Percentiles rank a stretch among this genome's conserved stretches.
phyloP scores from a whole-genome alignment of 129 eudicot genomes.

The Lactuca saligna region DNA sequence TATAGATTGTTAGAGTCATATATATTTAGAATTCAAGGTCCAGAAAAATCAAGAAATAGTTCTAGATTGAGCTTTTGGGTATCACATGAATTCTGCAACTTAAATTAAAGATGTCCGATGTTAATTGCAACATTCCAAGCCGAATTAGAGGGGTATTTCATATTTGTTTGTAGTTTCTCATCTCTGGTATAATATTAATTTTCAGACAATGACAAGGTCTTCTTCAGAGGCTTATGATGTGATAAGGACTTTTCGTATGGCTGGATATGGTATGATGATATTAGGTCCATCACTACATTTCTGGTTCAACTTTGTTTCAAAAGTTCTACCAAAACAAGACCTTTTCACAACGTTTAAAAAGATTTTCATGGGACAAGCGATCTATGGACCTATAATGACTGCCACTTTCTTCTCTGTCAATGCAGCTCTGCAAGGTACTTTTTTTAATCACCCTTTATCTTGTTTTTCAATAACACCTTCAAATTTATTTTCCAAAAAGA shows the following conservation, averaged over 20 bases:
- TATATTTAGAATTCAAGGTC: background rate
- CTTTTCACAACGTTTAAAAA: constrained; percentile 59
- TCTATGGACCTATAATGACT: constrained; percentile 77
- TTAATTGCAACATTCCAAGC: too few species aligned
- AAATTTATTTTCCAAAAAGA: too few species aligned
- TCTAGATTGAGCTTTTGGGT: too few species aligned
- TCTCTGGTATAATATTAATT: background rate
- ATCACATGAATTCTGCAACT: too few species aligned
- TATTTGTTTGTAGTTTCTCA: too few species aligned
- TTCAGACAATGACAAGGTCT: constrained; percentile 51
- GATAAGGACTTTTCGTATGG: constrained; percentile 80
- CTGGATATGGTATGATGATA: constrained; percentile 74
- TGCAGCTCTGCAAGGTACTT: constrained; percentile 82
- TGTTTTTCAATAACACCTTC: background rate
- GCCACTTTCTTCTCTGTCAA: constrained; percentile 71
- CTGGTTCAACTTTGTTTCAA: constrained; percentile 84
- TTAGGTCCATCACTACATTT: constrained; percentile 77
- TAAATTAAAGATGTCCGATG: too few species aligned
- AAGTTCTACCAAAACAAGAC: constrained; percentile 66
- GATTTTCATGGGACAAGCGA: constrained; percentile 66
- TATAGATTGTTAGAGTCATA: too few species aligned
- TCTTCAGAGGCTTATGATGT: constrained; percentile 59
- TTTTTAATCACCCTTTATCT: background rate
- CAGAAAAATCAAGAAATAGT: too few species aligned
- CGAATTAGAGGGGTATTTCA: too few species aligned